Percentiles rank a stretch among this genome's conserved stretches.
Conservation (phyloP, 2,329 filamentous ascomycete genomes). For the Davidsoniella virescens region DNA sequence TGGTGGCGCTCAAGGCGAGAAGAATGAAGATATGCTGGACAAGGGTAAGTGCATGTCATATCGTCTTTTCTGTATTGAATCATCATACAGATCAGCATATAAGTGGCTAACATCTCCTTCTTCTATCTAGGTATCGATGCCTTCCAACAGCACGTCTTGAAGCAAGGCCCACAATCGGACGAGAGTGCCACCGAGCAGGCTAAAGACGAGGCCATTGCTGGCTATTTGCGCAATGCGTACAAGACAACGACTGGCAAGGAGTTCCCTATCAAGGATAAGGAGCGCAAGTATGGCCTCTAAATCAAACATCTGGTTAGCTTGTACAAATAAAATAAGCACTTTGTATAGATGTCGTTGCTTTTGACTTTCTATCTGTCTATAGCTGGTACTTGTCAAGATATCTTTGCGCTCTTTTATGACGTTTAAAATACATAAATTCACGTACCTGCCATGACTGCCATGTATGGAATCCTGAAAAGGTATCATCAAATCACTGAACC, state of each 20-base stretch:
- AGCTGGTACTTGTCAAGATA: no score
- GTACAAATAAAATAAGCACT: not conserved
- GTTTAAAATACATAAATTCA: not conserved
- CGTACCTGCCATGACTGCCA: no score
- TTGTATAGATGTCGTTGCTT: not conserved
- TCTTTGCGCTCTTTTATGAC: not conserved
- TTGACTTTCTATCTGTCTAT: not conserved
- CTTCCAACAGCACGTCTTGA: slow-evolving; percentile 60
- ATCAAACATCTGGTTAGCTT: not conserved
- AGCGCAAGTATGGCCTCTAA: slow-evolving; percentile 22
- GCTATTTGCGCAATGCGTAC: slow-evolving; percentile 56
- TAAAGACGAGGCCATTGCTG: slow-evolving; percentile 65
- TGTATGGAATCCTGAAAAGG: no score
- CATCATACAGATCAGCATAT: not conserved
- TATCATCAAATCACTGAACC: not conserved
- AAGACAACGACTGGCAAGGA: slow-evolving; percentile 53
- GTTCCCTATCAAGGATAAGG: slow-evolving; percentile 54
- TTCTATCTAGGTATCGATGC: slow-evolving; percentile 48
- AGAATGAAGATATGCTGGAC: slow-evolving; percentile 70
- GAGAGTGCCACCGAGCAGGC: slow-evolving; percentile 62
- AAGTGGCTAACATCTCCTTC: not conserved
- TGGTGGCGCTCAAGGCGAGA: slow-evolving; percentile 57
- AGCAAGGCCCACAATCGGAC: slow-evolving; percentile 54
- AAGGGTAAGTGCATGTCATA: slow-evolving; percentile 39
- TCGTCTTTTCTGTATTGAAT: not conserved